Conservation (phyloP, 495 filamentous ascomycete species). For the Tuber umbilicatum region DNA sequence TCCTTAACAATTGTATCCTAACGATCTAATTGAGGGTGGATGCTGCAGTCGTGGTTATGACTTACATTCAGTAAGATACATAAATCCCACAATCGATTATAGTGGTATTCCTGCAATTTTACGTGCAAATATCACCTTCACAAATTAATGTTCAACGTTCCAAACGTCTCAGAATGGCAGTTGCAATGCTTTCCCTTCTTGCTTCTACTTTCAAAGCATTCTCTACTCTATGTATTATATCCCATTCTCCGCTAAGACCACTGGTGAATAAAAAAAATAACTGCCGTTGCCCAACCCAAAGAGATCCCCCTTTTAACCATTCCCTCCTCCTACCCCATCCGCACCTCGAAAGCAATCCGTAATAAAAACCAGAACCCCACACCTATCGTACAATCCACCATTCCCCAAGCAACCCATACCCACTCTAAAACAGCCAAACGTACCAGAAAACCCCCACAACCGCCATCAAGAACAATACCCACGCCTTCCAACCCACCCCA, state of each 20-base stretch:
- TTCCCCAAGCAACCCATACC: not conserved
- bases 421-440: slow-evolving; percentile 71
- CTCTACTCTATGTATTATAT: not conserved
- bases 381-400: not conserved
- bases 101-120: not conserved
- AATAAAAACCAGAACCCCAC: slow-evolving; percentile 7
- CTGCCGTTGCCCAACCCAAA: slow-evolving; percentile 7
- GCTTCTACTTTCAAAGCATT: not conserved
- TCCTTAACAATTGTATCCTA: slow-evolving; percentile 18
- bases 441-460: slow-evolving; percentile 78
- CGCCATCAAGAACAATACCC: slow-evolving; percentile 76
- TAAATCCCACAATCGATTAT: not conserved
- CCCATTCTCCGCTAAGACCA: not conserved
- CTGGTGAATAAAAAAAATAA: not conserved
- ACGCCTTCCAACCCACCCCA: slow-evolving; percentile 89
- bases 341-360: not conserved
- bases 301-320: slow-evolving; percentile 21
- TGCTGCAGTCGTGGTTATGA: slow-evolving; percentile 9
- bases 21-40: not conserved
- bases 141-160: not conserved
- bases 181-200: not conserved
- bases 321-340: not conserved
- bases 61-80: slow-evolving; percentile 10
- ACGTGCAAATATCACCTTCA: not conserved
- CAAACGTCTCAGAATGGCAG: not conserved